phyloP scores from a whole-genome alignment of 345 rosid species.

The Dovyalis caffra region DNA sequence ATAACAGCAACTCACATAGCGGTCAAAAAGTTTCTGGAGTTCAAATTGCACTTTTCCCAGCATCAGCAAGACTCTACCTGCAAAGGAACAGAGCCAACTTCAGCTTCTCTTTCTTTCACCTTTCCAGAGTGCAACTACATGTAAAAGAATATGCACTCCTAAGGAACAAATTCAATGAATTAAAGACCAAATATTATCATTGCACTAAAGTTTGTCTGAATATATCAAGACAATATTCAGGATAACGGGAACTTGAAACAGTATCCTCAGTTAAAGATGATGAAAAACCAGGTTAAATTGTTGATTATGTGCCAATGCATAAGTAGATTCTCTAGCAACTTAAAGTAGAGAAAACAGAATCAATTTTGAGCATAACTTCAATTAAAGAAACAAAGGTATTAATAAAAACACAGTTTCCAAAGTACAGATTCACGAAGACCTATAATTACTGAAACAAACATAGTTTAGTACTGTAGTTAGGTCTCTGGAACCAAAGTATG shows the following conservation, averaged over 20 bases:
- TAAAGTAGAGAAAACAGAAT: not conserved
- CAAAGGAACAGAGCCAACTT: slow-evolving; percentile 15
- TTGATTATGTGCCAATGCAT: not conserved
- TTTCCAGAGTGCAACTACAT: not conserved
- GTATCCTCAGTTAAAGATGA: not conserved
- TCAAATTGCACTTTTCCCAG: slow-evolving; percentile 83
- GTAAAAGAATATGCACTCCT: not conserved
- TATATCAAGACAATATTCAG: not conserved
- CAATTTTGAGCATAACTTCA: not conserved
- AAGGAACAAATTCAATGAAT: not conserved
- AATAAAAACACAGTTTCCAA: not conserved
- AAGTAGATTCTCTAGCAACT: not conserved
- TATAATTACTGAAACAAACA: not conserved
- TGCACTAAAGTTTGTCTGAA: not conserved
- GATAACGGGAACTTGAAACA: not conserved
- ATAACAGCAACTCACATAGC: slow-evolving; percentile 67
- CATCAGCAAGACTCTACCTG: slow-evolving; percentile 76
- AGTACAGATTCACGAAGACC: not conserved
- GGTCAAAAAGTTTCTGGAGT: slow-evolving; percentile 81
- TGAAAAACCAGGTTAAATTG: not conserved
- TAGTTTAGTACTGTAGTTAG: not conserved
- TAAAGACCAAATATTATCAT: not conserved
- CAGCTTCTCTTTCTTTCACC: slow-evolving; percentile 10
- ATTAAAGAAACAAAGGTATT: not conserved
- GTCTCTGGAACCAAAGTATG: not conserved